Evolutionary conservation across 177 flowering plant genomes (phyloP), one percentile per base, ranked within the genome.

Genomic region (Tripterygium wilfordii): DNA sequence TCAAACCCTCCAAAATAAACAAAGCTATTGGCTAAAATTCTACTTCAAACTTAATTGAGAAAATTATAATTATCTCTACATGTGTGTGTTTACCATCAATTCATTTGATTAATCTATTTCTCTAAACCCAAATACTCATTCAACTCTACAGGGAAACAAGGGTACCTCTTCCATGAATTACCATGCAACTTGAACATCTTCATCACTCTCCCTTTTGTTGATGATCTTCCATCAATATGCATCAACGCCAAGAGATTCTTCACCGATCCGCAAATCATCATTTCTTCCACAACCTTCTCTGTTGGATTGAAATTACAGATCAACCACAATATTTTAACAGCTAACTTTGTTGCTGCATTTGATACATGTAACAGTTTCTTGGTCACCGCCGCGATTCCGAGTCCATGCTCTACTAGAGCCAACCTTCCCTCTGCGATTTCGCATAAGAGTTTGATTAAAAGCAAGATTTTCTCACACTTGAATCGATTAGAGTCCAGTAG

Each of bases 121-220:
- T 51, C 45, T 35, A 66, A 49, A 43, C 70, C 67, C 60, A 75
- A 62, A 60, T 65, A 74, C 45, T 60, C 71, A 67, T 56, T 77
- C 61, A 81, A 64, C n/a, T 71, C 81, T 47, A 27, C n/a, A 57
- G 90, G 79, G 35, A 78, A 72, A 62, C 88, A 85, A 51, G 83
- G 83, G 42, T 49, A 68, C 3, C 64, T 45, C 57, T 32, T 66
- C 95, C 90, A 86, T 17, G 63, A 42, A 36, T 58, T 53, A 24
- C 70, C 79, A 68, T 86, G 85, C 71, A 75, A 20, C 65, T 76
- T 80, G 51, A 83, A 43, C 14, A 86, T 71, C 61, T 70, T 71
- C 48, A 73, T 17, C 28, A 71, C 85, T 57, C 64, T 78, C 5
- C 66, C 82, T 55, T 75, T 85, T 0, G 71, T 78, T 2, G 80